Conservation (phyloP, 2,329 filamentous ascomycete species). For the Coniochaeta sp. region DNA sequence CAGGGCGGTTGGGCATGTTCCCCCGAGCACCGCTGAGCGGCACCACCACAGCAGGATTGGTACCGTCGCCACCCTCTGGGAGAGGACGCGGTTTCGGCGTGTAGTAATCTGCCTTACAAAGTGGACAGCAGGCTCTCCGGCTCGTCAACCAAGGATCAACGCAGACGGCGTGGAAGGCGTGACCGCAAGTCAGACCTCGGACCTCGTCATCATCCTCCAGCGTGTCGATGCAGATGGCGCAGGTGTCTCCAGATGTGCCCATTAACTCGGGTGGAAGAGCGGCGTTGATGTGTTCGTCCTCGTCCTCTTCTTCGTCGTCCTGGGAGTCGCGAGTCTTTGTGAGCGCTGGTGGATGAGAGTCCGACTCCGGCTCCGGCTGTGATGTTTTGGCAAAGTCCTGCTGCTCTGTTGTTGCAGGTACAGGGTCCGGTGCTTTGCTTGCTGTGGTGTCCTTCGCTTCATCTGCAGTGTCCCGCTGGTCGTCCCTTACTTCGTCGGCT, state of each 20-base stretch:
- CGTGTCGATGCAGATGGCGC: slow-evolving; percentile 91
- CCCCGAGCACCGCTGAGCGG: slow-evolving; percentile 25
- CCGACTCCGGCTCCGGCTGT: slow-evolving; percentile 8
- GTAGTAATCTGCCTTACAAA: slow-evolving; percentile 98
- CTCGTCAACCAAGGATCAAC: slow-evolving; percentile 96
- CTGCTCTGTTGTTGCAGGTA: slow-evolving; percentile 3
- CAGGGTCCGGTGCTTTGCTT: not conserved
- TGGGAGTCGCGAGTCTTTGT: slow-evolving; percentile 19
- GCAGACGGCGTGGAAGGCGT: slow-evolving; percentile 94
- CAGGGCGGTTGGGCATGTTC: slow-evolving; percentile 37
- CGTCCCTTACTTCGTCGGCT: slow-evolving; percentile 18
- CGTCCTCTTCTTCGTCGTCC: slow-evolving; percentile 54
- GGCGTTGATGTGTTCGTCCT: slow-evolving; percentile 75
- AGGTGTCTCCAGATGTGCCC: slow-evolving; percentile 79
- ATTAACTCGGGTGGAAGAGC: slow-evolving; percentile 76
- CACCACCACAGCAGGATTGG: not conserved
- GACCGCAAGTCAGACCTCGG: slow-evolving; percentile 88
- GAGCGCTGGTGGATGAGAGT: slow-evolving; percentile 8
- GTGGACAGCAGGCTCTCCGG: slow-evolving; percentile 86
- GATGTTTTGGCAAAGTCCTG: slow-evolving; percentile 9
- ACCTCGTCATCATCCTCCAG: slow-evolving; percentile 95
- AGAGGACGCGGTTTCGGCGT: slow-evolving; percentile 76
- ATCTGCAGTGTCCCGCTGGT: slow-evolving; percentile 11
- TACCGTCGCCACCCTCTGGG: slow-evolving; percentile 28
- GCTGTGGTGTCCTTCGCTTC: slow-evolving; percentile 3